phyloP scores from a whole-genome alignment of 1,284 basidiomycete species.

The Tausonia pullulans region DNA sequence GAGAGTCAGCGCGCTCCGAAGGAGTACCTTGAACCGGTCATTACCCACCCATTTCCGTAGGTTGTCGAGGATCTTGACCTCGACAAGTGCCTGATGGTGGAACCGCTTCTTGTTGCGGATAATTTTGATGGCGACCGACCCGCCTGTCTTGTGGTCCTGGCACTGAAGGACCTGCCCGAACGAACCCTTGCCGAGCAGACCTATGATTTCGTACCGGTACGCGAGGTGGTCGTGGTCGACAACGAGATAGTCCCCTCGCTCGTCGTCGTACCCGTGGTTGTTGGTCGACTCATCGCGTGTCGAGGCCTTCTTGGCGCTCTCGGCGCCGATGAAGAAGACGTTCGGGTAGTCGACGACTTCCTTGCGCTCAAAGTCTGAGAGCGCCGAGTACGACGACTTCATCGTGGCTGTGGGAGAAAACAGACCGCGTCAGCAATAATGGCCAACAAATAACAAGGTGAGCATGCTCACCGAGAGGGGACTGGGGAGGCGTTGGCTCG shows the following conservation, averaged over 20 bases:
- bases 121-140: slow-evolving; percentile 96
- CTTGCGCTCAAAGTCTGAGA: slow-evolving; percentile 78
- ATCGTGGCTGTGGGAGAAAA: slow-evolving; percentile 28
- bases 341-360: slow-evolving; percentile 81
- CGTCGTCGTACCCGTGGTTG: slow-evolving; percentile 96
- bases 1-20: background rate
- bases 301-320: slow-evolving; percentile 68
- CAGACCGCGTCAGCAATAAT: background rate
- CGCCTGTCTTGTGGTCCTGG: slow-evolving; percentile 91
- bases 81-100: slow-evolving; percentile 95
- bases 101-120: slow-evolving; percentile 99
- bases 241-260: slow-evolving; percentile 91
- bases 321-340: slow-evolving; percentile 73
- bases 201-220: slow-evolving; percentile 89
- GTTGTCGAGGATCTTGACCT: slow-evolving; percentile 96
- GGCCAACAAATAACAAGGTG: background rate
- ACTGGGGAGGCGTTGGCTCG: slow-evolving; percentile 53
- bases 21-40: too few species aligned
- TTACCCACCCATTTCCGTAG: slow-evolving; percentile 84
- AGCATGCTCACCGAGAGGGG: slow-evolving; percentile 55
- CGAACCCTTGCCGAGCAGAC: slow-evolving; percentile 90
- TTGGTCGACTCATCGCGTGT: slow-evolving; percentile 61
- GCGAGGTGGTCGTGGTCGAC: slow-evolving; percentile 85
- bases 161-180: slow-evolving; percentile 97
- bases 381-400: slow-evolving; percentile 39